phyloP scores from a whole-genome alignment of 1,284 basidiomycete genomes.

The Ceratobasidium sp. region DNA sequence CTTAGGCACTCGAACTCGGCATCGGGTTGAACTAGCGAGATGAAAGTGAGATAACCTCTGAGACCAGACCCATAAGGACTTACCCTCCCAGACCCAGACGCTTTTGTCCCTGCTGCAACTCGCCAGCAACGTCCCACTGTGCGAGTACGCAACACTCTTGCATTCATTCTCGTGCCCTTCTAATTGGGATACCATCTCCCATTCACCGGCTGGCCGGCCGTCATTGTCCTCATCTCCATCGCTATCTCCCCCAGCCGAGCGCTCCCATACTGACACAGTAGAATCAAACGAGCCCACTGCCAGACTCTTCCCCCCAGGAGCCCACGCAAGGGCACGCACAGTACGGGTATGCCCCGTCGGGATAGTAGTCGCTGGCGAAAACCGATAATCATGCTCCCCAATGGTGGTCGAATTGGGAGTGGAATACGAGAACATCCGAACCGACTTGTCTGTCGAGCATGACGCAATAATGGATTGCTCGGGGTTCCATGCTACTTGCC shows the following conservation, averaged over 20 bases:
- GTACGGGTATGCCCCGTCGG: constrained; percentile 90
- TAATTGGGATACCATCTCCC: constrained; percentile 88
- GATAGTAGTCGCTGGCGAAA: constrained; percentile 71
- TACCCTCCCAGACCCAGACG: constrained; percentile 99
- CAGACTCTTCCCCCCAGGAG: constrained; percentile 87
- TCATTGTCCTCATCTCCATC: constrained; percentile 60
- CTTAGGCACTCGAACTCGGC: constrained; percentile 95
- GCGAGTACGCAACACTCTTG: constrained; percentile 91
- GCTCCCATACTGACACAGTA: constrained; percentile 91
- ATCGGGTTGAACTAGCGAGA: constrained; percentile 78
- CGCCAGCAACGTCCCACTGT: constrained; percentile 82
- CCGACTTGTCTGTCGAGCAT: constrained; percentile 93
- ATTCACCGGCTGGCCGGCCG: constrained; percentile 61
- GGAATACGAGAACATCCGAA: constrained; percentile 83
- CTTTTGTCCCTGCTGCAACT: constrained; percentile 96
- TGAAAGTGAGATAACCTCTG: not conserved
- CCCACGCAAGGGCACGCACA: constrained; percentile 90
- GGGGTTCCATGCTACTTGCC: constrained; percentile 95
- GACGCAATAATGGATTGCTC: constrained; percentile 84
- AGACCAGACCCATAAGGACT: constrained; percentile 45
- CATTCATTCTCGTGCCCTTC: constrained; percentile 99
- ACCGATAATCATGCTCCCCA: constrained; percentile 53
- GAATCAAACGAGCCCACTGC: constrained; percentile 97
- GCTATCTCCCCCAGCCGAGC: constrained; percentile 57
- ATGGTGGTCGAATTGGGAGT: constrained; percentile 48